These are phyloP conservation scores for Cytospora mali DNA, from an alignment of 2,329 filamentous ascomycete species.

Conservation along the genomic window DNA sequence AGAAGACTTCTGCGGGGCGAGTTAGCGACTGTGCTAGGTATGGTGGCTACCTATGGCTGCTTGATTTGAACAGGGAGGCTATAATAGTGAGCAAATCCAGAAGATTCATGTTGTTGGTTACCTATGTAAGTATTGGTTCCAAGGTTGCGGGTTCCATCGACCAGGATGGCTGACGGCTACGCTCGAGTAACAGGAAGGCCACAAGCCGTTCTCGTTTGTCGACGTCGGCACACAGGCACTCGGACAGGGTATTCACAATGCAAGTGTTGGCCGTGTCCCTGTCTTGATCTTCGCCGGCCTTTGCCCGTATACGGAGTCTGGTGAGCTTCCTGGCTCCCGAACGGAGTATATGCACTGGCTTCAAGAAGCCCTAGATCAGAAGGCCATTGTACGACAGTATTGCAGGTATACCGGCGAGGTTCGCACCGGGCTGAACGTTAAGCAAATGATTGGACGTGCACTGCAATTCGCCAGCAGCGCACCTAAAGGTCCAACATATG, in stretches of 20 bases:
- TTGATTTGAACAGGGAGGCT: no score
- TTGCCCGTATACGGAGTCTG: slow-evolving; percentile 73
- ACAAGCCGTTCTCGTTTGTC: slow-evolving; percentile 71
- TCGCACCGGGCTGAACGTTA: slow-evolving; percentile 72
- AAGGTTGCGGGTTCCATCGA: no score
- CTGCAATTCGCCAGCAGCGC: slow-evolving; percentile 71
- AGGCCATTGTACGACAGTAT: slow-evolving; percentile 72
- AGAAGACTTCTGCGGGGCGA: no score
- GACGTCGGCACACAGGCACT: slow-evolving; percentile 79
- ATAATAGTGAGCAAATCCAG: no score
- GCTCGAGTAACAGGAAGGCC: slow-evolving; percentile 67
- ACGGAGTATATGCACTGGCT: slow-evolving; percentile 83
- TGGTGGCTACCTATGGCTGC: no score
- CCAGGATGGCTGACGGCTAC: slow-evolving; percentile 79
- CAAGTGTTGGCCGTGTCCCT: slow-evolving; percentile 68
- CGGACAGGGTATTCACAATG: slow-evolving; percentile 74
- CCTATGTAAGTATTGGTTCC: no score
- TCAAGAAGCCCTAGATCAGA: slow-evolving; percentile 76
- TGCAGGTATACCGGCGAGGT: slow-evolving; percentile 73
- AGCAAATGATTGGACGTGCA: slow-evolving; percentile 74
- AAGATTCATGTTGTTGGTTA: no score
- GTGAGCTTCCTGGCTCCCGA: slow-evolving; percentile 68
- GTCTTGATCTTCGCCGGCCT: slow-evolving; percentile 75
- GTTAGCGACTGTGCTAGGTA: no score
- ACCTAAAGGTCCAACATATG: slow-evolving; percentile 70